Percentiles rank a stretch among this genome's conserved stretches.
Evolutionary conservation across 352 stramenopile genomes (phyloP).

Genomic region (Phytopythium boreale): DNA sequence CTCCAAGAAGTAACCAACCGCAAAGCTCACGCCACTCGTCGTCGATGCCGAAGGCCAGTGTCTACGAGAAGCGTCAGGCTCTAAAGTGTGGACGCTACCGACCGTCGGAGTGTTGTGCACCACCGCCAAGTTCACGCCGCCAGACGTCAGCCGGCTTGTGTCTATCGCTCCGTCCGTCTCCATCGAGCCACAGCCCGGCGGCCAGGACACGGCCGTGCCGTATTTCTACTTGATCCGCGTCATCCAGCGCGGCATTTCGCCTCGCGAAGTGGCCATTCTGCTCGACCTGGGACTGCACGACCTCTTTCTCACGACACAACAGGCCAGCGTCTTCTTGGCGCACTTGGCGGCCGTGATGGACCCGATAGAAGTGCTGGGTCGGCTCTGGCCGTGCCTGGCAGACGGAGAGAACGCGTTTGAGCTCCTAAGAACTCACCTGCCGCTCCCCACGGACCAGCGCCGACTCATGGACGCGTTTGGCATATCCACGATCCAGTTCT

Average conservation of each 20-base stretch:
- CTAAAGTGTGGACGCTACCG: slow-evolving; percentile 37
- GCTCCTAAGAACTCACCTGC: slow-evolving; percentile 50
- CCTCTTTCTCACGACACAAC: slow-evolving; percentile 39
- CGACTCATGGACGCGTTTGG: slow-evolving; percentile 54
- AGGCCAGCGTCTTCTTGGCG: slow-evolving; percentile 40
- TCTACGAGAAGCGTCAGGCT: slow-evolving; percentile 24
- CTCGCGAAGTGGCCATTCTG: slow-evolving; percentile 41
- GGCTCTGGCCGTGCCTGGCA: slow-evolving; percentile 49
- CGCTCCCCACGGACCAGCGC: slow-evolving; percentile 35
- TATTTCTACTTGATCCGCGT: slow-evolving; percentile 36
- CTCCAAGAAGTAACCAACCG: slow-evolving; percentile 17
- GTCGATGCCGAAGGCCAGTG: slow-evolving; percentile 27
- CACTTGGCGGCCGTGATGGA: slow-evolving; percentile 34
- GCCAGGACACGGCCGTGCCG: neutral
- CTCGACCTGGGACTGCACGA: slow-evolving; percentile 51
- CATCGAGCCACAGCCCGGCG: neutral
- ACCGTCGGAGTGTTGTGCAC: slow-evolving; percentile 34
- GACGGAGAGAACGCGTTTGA: slow-evolving; percentile 47
- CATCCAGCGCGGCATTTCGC: slow-evolving; percentile 48
- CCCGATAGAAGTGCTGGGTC: slow-evolving; percentile 51
- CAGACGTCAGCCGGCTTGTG: slow-evolving; percentile 5
- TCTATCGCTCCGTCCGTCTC: neutral
- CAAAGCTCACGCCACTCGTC: slow-evolving; percentile 19
- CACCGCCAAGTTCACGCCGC: slow-evolving; percentile 38
- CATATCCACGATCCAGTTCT: slow-evolving; percentile 49